Conservation (phyloP, 768 basidiomycete genomes). For the Tylopilus intermedius region DNA sequence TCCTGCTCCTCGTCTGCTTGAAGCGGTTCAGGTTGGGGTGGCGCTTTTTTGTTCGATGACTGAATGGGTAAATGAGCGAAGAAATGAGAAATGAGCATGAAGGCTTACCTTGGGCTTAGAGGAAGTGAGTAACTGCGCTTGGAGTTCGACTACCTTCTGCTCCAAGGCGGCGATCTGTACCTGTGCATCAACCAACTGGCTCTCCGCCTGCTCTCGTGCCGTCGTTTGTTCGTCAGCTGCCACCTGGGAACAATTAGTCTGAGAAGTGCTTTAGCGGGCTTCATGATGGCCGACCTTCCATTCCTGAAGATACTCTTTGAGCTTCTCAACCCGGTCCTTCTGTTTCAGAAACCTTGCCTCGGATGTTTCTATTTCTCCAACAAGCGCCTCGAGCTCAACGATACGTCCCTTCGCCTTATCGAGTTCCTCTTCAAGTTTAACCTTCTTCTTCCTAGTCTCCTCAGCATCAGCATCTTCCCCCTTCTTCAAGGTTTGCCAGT, state of each 20-base stretch:
- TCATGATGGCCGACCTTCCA: slow-evolving; percentile 41
- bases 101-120: slow-evolving; percentile 24
- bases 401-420: slow-evolving; percentile 40
- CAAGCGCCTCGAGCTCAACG: slow-evolving; percentile 26
- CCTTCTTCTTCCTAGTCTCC: slow-evolving; percentile 46
- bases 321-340: slow-evolving; percentile 37
- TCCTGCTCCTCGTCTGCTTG: slow-evolving; percentile 26
- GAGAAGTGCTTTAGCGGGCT: neutral
- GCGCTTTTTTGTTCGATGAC: slow-evolving; percentile 11
- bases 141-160: slow-evolving; percentile 42
- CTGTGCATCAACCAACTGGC: slow-evolving; percentile 32
- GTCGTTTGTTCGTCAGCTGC: slow-evolving; percentile 35
- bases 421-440: slow-evolving; percentile 53
- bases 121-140: slow-evolving; percentile 39
- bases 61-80: neutral
- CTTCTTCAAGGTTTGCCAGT: slow-evolving; percentile 65
- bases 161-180: slow-evolving; percentile 24
- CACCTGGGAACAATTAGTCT: slow-evolving; percentile 28
- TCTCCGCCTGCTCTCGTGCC: slow-evolving; percentile 33
- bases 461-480: slow-evolving; percentile 60
- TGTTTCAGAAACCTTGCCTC: slow-evolving; percentile 40
- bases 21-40: slow-evolving; percentile 4
- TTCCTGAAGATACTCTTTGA: slow-evolving; percentile 37
- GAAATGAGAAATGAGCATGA: slow-evolving; percentile 2
- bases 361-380: slow-evolving; percentile 25